Evolutionary conservation across 2,329 filamentous ascomycete species (phyloP).

Genomic region (Sporothrix brunneoviolacea): DNA sequence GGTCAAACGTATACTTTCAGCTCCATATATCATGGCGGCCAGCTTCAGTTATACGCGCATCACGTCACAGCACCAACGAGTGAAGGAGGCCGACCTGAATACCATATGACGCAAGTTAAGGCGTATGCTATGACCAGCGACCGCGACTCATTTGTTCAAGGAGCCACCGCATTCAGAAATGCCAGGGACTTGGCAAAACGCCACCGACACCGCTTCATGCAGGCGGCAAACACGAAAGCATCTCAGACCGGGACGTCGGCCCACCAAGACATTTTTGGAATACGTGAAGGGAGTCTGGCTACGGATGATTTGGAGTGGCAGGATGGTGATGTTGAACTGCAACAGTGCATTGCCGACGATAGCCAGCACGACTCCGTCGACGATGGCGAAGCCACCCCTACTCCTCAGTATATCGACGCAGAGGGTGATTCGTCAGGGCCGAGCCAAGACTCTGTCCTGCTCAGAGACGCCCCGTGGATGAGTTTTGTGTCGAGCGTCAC

Average conservation of each 20-base stretch:
- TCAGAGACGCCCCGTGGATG: background rate
- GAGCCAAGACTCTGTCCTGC: background rate
- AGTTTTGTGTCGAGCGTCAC: too few relatives aligned
- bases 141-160: slow-evolving; percentile 17
- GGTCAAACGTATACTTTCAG: slow-evolving; percentile 33
- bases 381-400: background rate
- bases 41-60: slow-evolving; percentile 32
- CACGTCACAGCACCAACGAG: slow-evolving; percentile 28
- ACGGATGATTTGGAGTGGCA: too few relatives aligned
- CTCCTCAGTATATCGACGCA: background rate
- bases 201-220: slow-evolving; percentile 29
- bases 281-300: too few relatives aligned
- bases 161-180: slow-evolving; percentile 34
- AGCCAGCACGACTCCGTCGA: background rate
- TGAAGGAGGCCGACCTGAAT: slow-evolving; percentile 28
- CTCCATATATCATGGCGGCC: slow-evolving; percentile 31
- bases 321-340: too few relatives aligned
- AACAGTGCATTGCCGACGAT: too few relatives aligned
- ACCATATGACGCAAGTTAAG: slow-evolving; percentile 34
- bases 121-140: slow-evolving; percentile 23
- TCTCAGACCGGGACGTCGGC: background rate
- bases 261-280: background rate
- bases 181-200: slow-evolving; percentile 30
- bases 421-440: background rate
- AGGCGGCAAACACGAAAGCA: slow-evolving; percentile 18